Evolutionary conservation across 139 green algal species (phyloP), one percentile per base, ranked within the genome.

Genomic region (Picochlorum sp.): DNA sequence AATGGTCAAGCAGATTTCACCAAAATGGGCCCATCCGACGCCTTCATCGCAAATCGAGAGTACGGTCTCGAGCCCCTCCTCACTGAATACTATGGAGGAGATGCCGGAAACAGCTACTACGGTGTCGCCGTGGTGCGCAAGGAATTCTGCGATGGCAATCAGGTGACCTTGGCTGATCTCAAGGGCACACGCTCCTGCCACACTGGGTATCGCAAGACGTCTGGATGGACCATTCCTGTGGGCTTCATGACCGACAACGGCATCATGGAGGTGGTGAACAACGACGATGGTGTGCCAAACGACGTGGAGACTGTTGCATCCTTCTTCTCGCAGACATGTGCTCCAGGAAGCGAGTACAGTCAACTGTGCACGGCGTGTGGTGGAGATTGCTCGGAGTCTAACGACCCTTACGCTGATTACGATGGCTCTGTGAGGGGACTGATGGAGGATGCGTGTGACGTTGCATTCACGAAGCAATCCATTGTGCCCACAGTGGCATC

Each of bases 381-480:
- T 45, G 69, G 64, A 1, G 72, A 75, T 64, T 80, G 74, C 64
- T 37, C 38, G 4, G 20, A 30, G 5, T 13, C 37, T 10, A 28
- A 28, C 24, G 65, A 75, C 24, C 34, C 49, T 4, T 85, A 77
- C 64, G 57, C 7, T 15, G 78, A 80, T n/a, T 80, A 76, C 63
- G 14, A 41, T 0, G 78, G 78, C 8, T 58, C 78, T 23, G 56
- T 85, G 54, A 71, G 66, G 21, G 74, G 78, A 26, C 61, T 85
- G 24, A 66, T 82, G 51, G 77, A 85, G 59, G 73, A 54, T 11
- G 63, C 32, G 6, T 64, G 78, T 24, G 78, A 85, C 44, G 77
- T 85, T 6, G 77, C 77, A 10, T 85, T 85, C 68, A 71, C 76
- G 38, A 77, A 76, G 64, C 57, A 76, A 9, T 26, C 62, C n/a